These are phyloP conservation scores for Dendrothele bispora DNA, from an alignment of 768 basidiomycete genomes.

Conservation along the genomic window DNA sequence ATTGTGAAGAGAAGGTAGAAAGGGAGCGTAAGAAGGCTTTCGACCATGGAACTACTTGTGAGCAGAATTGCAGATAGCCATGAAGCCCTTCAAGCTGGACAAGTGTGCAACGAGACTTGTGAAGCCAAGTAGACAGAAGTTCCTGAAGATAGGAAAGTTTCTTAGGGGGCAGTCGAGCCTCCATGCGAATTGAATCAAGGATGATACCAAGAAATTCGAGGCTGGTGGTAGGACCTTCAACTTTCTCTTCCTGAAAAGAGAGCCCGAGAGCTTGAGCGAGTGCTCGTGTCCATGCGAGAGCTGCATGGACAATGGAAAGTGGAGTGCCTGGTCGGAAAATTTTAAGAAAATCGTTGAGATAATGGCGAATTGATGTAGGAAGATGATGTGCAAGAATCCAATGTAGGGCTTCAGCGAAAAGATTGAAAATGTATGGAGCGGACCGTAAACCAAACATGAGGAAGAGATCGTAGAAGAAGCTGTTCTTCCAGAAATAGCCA, in stretches of 20 bases:
- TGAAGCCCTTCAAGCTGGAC: slow-evolving; percentile 13
- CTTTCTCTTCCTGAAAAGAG: slow-evolving; percentile 13
- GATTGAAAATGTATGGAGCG: too few species aligned
- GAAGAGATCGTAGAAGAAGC: too few species aligned
- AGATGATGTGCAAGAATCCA: too few species aligned
- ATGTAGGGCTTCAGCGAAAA: too few species aligned
- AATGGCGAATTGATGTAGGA: too few species aligned
- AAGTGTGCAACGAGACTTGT: slow-evolving; percentile 2
- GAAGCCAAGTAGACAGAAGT: slow-evolving; percentile 1
- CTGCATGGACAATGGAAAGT: neutral
- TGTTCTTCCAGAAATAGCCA: too few species aligned
- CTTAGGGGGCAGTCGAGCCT: slow-evolving; percentile 6
- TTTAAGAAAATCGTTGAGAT: too few species aligned
- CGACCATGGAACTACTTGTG: neutral
- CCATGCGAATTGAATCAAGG: slow-evolving; percentile 15
- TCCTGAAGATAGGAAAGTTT: neutral
- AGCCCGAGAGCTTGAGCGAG: slow-evolving; percentile 14
- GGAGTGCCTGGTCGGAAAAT: too few species aligned
- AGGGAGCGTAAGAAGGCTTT: neutral
- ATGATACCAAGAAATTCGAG: slow-evolving; percentile 5
- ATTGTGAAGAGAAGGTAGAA: neutral
- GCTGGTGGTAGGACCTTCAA: neutral
- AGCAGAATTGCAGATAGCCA: slow-evolving; percentile 1
- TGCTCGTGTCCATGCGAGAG: neutral
- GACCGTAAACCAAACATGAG: too few species aligned